These are phyloP conservation scores for Linum lewisii DNA, from an alignment of 345 rosid genomes.

Conservation along the genomic window DNA sequence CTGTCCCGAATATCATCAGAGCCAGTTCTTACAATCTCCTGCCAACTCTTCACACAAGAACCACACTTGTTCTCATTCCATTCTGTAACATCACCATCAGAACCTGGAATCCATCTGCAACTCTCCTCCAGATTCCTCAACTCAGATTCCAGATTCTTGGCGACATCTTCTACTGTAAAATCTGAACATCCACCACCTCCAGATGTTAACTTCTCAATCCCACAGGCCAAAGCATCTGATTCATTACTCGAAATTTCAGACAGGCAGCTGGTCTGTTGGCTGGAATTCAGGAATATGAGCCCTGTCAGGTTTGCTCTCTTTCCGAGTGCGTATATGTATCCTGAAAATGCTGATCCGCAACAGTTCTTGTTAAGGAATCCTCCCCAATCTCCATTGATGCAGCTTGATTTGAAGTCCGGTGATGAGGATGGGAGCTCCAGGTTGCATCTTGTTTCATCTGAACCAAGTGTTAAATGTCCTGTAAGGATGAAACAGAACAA, in stretches of 20 bases:
- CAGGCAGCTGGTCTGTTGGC: constrained; percentile 30
- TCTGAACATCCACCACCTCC: constrained; percentile 34
- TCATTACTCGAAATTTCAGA: constrained; percentile 13
- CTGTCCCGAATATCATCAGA: no score
- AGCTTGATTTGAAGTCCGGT: constrained; percentile 4
- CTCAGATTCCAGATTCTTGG: constrained; percentile 11
- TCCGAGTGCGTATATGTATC: constrained; percentile 27
- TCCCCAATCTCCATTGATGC: constrained; percentile 31
- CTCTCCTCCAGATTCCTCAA: constrained; percentile 16
- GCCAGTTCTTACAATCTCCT: no score
- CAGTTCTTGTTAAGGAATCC: constrained; percentile 26
- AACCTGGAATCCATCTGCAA: no score
- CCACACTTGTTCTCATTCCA: no score
- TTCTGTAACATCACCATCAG: no score
- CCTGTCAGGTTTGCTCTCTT: constrained; percentile 28
- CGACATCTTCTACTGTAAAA: constrained; percentile 28
- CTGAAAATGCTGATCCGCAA: constrained; percentile 21
- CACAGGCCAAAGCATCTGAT: constrained; percentile 22
- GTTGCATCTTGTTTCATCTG: constrained; percentile 14
- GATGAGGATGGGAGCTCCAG: constrained; percentile 13
- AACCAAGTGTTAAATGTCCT: neutral
- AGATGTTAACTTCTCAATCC: constrained; percentile 33
- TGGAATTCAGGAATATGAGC: constrained; percentile 20
- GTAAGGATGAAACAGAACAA: neutral
- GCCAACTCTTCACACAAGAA: constrained; percentile 29